Conservation (phyloP, 345 rosid genomes). For the Aquilaria yunnanensis region DNA sequence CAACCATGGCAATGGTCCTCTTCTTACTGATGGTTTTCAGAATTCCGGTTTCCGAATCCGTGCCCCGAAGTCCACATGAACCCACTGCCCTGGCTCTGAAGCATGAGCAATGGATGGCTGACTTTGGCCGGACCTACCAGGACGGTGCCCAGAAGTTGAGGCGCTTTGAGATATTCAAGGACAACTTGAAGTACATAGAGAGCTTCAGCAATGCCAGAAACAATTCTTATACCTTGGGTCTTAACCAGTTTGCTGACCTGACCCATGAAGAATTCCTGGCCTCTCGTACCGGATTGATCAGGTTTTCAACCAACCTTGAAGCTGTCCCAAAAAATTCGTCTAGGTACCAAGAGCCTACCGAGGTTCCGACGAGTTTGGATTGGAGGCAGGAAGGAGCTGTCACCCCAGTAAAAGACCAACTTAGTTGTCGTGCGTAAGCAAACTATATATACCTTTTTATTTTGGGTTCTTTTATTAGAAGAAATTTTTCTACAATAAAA, state of each 20-base stretch:
- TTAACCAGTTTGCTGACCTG: conserved; percentile 14
- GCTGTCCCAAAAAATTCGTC: not conserved
- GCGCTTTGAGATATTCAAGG: conserved; percentile 30
- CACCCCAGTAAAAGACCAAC: conserved; percentile 31
- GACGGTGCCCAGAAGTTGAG: conserved; percentile 24
- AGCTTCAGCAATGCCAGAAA: conserved; percentile 22
- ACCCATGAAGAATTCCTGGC: conserved; percentile 19
- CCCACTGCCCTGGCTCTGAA: conserved; percentile 10
- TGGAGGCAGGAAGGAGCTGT: conserved; percentile 40
- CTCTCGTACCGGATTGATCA: no score
- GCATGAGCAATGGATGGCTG: conserved; percentile 30
- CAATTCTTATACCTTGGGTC: conserved; percentile 12
- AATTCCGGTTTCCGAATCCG: conserved; percentile 15
- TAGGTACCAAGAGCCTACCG: conserved; percentile 6
- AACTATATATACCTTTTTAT: not conserved
- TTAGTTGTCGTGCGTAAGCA: conserved; percentile 20
- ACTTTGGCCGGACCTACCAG: conserved; percentile 20
- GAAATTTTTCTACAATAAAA: no score
- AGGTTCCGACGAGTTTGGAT: conserved; percentile 14
- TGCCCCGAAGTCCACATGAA: conserved; percentile 12
- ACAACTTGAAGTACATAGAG: conserved; percentile 32
- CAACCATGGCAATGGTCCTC: not conserved
- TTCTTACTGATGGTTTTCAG: conserved; percentile 8
- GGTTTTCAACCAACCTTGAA: no score
- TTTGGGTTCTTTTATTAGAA: no score